Percentiles rank a stretch among this genome's conserved stretches.
These are phyloP conservation scores for Trypanosoma lewisi DNA, from an alignment of 208 protist species.

Conservation along the genomic window DNA sequence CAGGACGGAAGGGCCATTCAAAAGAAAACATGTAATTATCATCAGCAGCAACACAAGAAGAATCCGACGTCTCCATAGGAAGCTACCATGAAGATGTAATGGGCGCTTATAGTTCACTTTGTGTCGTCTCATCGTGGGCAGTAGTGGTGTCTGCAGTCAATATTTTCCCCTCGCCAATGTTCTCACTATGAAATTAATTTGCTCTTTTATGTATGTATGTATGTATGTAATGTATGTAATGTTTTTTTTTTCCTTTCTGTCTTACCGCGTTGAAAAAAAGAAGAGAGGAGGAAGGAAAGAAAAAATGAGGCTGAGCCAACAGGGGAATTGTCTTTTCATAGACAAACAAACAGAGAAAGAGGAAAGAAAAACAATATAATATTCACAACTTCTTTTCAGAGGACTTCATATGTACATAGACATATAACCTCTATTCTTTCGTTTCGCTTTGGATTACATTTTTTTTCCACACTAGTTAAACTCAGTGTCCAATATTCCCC, in stretches of 20 bases:
- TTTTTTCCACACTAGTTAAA: no score
- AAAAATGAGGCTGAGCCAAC: conserved; percentile 4
- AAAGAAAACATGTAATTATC: background rate
- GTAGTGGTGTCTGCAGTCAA: no score
- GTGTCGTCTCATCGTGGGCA: no score
- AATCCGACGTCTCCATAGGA: background rate
- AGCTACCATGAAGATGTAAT: no score
- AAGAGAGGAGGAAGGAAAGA: conserved; percentile 7
- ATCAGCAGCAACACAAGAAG: background rate
- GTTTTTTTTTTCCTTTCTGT: background rate
- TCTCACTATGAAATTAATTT: no score
- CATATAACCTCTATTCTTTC: background rate
- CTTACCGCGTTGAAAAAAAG: background rate
- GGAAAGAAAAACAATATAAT: background rate
- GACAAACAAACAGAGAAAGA: background rate
- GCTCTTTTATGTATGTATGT: background rate
- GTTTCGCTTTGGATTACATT: background rate
- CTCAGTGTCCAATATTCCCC: no score
- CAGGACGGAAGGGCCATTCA: background rate
- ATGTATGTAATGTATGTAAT: no score
- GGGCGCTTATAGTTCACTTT: no score
- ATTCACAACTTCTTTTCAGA: background rate
- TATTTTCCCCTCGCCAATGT: no score
- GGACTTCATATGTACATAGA: background rate
- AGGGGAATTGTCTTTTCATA: no score